Evolutionary conservation across 2,329 filamentous ascomycete species (phyloP).

Genomic region (Helotiales sp.): DNA sequence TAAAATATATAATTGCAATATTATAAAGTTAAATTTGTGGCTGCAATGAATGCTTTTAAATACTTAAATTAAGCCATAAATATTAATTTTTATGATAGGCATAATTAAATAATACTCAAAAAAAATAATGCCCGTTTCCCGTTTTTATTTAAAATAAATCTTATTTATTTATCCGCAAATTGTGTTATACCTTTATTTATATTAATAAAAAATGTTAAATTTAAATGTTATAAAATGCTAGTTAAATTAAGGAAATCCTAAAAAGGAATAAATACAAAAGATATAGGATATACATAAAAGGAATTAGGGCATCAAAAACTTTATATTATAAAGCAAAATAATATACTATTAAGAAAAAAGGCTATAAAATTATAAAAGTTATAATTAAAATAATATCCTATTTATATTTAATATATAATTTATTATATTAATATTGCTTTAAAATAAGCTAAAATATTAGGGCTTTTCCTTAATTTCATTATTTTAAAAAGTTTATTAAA

Average conservation of each 20-base stretch:
- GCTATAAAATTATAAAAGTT: background rate
- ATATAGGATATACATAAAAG: background rate
- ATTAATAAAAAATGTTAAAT: background rate
- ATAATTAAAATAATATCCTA: background rate
- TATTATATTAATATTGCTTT: background rate
- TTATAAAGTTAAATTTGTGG: background rate
- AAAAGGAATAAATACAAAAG: background rate
- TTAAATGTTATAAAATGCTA: background rate
- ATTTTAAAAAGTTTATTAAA: background rate
- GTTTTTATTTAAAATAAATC: no score
- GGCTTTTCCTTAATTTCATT: background rate
- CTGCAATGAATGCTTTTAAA: no score
- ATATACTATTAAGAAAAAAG: background rate
- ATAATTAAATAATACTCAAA: no score
- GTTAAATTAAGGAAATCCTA: background rate
- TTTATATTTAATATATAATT: background rate
- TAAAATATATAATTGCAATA: background rate
- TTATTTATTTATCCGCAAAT: no score
- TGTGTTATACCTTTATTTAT: no score
- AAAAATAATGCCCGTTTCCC: background rate
- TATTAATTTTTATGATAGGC: background rate
- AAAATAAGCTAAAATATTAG: background rate
- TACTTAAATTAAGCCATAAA: no score
- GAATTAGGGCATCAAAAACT: background rate
- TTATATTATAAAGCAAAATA: background rate